These are phyloP conservation scores for Suillus subalutaceus DNA, from an alignment of 768 basidiomycete species.

Conservation along the genomic window DNA sequence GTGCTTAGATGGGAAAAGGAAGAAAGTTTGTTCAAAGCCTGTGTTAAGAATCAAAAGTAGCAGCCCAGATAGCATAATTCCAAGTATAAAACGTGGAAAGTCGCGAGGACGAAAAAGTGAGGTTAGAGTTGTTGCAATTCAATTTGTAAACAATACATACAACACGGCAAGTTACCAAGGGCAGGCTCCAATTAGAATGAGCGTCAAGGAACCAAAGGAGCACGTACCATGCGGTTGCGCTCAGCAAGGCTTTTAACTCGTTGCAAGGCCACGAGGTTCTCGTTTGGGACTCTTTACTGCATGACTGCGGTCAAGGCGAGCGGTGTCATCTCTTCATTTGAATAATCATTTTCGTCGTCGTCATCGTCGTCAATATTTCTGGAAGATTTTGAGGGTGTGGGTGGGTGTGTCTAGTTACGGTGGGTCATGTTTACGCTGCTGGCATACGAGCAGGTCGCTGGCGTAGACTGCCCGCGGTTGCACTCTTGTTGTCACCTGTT, in stretches of 20 bases:
- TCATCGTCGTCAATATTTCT: conserved; percentile 45
- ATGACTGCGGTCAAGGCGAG: conserved; percentile 45
- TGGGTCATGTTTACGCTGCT: conserved; percentile 41
- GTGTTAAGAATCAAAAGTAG: conserved; percentile 9
- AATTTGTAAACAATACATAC: conserved; percentile 20
- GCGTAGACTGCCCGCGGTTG: conserved; percentile 43
- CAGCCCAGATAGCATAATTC: conserved; percentile 23
- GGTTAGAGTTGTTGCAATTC: conserved; percentile 12
- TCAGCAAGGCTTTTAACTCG: conserved; percentile 71
- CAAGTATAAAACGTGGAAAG: conserved; percentile 11
- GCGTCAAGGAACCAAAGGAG: conserved; percentile 22
- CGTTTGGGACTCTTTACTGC: conserved; percentile 45
- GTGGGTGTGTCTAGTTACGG: conserved; percentile 41
- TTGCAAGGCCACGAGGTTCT: conserved; percentile 63
- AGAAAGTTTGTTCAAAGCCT: conserved; percentile 74
- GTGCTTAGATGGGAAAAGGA: conserved; percentile 58
- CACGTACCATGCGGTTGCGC: conserved; percentile 71
- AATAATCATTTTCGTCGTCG: conserved; percentile 50
- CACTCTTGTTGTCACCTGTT: conserved; percentile 59
- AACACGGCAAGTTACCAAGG: conserved; percentile 33
- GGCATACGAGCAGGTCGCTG: conserved; percentile 34
- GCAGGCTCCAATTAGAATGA: conserved; percentile 23
- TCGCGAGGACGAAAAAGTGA: conserved; percentile 8
- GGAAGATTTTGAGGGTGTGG: conserved; percentile 26
- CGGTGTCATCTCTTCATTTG: conserved; percentile 66